These are phyloP conservation scores for Ceriops decandra DNA, from an alignment of 345 rosid species.

Conservation along the genomic window DNA sequence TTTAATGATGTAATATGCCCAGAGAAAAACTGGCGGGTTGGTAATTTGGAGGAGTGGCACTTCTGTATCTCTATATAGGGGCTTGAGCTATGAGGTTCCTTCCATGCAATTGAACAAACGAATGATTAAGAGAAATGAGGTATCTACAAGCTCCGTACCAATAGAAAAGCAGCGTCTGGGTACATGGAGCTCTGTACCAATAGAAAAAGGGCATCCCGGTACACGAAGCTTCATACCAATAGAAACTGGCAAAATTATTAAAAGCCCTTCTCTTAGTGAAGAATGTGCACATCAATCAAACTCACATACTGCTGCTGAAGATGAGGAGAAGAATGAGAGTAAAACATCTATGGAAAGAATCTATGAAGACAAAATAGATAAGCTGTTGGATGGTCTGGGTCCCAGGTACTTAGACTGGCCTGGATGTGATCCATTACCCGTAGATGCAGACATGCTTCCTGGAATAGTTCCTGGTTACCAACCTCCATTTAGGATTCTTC, in stretches of 20 bases:
- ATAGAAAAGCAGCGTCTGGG: not conserved
- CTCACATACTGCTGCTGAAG: slow-evolving; percentile 17
- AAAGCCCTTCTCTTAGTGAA: slow-evolving; percentile 23
- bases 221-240: slow-evolving; percentile 19
- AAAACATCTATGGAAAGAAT: slow-evolving; percentile 37
- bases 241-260: slow-evolving; percentile 24
- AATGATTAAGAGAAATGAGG: slow-evolving; percentile 43
- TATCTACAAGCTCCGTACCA: slow-evolving; percentile 26
- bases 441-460: slow-evolving; percentile 93
- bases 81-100: slow-evolving; percentile 57
- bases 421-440: slow-evolving; percentile 76
- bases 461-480: slow-evolving; percentile 71
- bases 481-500: slow-evolving; percentile 87
- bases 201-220: not conserved
- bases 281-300: slow-evolving; percentile 28
- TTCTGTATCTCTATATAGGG: slow-evolving; percentile 69
- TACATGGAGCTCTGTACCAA: slow-evolving; percentile 18
- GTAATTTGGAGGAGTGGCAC: slow-evolving; percentile 97
- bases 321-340: slow-evolving; percentile 26
- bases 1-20: slow-evolving; percentile 12
- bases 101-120: slow-evolving; percentile 41
- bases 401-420: slow-evolving; percentile 91
- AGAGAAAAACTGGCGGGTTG: slow-evolving; percentile 96
- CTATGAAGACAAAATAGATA: slow-evolving; percentile 77
- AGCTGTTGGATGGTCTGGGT: slow-evolving; percentile 73